Conservation (phyloP, 345 rosid genomes). For the Clausena lansium region DNA sequence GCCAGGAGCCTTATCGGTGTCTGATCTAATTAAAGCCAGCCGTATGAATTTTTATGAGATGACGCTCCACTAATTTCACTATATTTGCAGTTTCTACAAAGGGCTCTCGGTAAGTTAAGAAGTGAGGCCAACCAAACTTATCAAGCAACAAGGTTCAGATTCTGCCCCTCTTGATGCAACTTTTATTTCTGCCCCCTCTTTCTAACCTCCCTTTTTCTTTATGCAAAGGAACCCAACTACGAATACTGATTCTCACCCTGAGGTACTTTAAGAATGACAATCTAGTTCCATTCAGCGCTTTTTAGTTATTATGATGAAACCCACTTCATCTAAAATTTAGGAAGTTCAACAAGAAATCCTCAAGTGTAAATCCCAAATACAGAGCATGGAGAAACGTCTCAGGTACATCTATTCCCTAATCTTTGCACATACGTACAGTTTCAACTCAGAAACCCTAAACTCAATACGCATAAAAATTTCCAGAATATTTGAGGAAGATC, state of each 20-base stretch:
- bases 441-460: not conserved
- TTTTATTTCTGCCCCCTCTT: too few species aligned
- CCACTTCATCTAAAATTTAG: slow-evolving; percentile 9
- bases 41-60: not conserved
- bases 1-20: not conserved
- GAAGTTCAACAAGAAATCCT: slow-evolving; percentile 31
- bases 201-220: too few species aligned
- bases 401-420: slow-evolving; percentile 19
- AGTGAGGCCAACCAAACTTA: slow-evolving; percentile 21
- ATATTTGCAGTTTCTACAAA: slow-evolving; percentile 28
- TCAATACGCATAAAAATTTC: not conserved
- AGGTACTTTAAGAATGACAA: slow-evolving; percentile 22
- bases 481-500: slow-evolving; percentile 38
- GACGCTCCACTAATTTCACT: not conserved
- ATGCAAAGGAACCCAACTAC: slow-evolving; percentile 11
- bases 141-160: slow-evolving; percentile 23
- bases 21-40: not conserved
- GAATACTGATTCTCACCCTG: slow-evolving; percentile 17
- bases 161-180: not conserved
- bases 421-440: too few species aligned
- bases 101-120: slow-evolving; percentile 29
- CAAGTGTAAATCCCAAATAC: slow-evolving; percentile 23
- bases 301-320: not conserved
- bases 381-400: slow-evolving; percentile 34
- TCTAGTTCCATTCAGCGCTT: not conserved